Evolutionary conservation across 768 basidiomycete species (phyloP).

Genomic region (Kwoniella botswanensis): DNA sequence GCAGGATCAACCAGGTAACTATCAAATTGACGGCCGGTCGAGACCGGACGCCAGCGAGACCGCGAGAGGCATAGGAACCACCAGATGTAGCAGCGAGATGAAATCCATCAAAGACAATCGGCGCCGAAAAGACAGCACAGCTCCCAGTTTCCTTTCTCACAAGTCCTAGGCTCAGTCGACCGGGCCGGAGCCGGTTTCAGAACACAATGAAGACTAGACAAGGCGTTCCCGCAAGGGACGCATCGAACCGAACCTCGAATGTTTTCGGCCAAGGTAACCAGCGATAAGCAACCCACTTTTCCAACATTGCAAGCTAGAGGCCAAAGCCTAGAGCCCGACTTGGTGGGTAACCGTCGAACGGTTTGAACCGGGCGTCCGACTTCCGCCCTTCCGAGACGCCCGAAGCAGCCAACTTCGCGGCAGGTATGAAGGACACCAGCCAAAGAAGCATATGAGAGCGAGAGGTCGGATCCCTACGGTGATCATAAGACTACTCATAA

Average conservation of each 20-base stretch:
- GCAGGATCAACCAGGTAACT: constrained; percentile 85
- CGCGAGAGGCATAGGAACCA: background rate
- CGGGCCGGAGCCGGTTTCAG: constrained; percentile 55
- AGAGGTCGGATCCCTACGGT: background rate
- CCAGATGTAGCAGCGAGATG: constrained; percentile 23
- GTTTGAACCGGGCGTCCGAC: background rate
- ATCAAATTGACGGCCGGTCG: constrained; percentile 55
- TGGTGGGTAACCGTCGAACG: background rate
- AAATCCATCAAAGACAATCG: constrained; percentile 4
- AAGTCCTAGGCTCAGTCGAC: constrained; percentile 60
- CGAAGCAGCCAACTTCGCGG: constrained; percentile 2
- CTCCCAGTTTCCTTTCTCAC: constrained; percentile 64
- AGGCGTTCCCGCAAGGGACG: constrained; percentile 37
- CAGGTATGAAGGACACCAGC: constrained; percentile 7
- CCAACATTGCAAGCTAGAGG: constrained; percentile 31
- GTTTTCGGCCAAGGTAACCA: constrained; percentile 59
- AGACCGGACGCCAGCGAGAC: background rate
- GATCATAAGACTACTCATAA: background rate
- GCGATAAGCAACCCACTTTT: constrained; percentile 59
- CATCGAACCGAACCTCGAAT: constrained; percentile 57
- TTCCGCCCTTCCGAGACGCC: background rate
- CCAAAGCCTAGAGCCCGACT: constrained; percentile 9
- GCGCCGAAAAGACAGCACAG: constrained; percentile 8
- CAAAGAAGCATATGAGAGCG: constrained; percentile 10
- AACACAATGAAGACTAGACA: constrained; percentile 57